phyloP scores from a whole-genome alignment of 306 rosid species.

The Castanea crenata region DNA sequence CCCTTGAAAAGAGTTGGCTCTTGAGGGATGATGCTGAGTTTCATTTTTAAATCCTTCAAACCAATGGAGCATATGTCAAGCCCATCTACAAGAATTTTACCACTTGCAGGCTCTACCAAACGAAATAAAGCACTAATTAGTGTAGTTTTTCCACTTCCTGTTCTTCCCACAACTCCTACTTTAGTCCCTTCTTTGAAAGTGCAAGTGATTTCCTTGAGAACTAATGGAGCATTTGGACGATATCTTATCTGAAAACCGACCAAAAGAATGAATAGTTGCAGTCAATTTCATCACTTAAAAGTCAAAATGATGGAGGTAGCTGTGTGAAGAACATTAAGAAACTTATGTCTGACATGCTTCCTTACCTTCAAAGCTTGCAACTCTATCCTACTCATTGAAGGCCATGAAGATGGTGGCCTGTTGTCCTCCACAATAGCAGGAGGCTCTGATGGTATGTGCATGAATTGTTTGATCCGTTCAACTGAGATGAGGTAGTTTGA shows the following conservation, averaged over 20 bases:
- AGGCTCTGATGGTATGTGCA: slow-evolving; percentile 65
- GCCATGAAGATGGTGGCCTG: slow-evolving; percentile 74
- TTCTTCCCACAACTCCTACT: slow-evolving; percentile 87
- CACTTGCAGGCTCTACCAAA: slow-evolving; percentile 68
- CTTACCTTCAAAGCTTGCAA: slow-evolving; percentile 54
- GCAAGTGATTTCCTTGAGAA: slow-evolving; percentile 74
- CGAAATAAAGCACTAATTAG: slow-evolving; percentile 80
- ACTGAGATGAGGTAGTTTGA: slow-evolving; percentile 63
- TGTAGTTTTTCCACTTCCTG: slow-evolving; percentile 83
- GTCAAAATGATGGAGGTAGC: not conserved
- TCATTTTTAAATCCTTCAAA: slow-evolving; percentile 67
- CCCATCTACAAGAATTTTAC: slow-evolving; percentile 57
- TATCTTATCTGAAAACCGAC: slow-evolving; percentile 52
- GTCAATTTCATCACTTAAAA: not conserved
- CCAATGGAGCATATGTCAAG: slow-evolving; percentile 66
- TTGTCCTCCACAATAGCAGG: slow-evolving; percentile 50
- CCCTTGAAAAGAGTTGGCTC: slow-evolving; percentile 85
- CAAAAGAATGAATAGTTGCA: not conserved
- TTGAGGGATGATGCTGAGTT: slow-evolving; percentile 81
- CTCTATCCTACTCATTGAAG: slow-evolving; percentile 68
- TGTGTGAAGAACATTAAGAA: not conserved
- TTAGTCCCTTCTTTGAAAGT: slow-evolving; percentile 58
- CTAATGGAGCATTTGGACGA: slow-evolving; percentile 59
- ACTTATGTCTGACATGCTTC: not conserved
- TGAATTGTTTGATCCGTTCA: slow-evolving; percentile 83